Evolutionary conservation across 177 flowering plant species (phyloP), one percentile per base, ranked within the genome.

Genomic region (Vitis hybrid): DNA sequence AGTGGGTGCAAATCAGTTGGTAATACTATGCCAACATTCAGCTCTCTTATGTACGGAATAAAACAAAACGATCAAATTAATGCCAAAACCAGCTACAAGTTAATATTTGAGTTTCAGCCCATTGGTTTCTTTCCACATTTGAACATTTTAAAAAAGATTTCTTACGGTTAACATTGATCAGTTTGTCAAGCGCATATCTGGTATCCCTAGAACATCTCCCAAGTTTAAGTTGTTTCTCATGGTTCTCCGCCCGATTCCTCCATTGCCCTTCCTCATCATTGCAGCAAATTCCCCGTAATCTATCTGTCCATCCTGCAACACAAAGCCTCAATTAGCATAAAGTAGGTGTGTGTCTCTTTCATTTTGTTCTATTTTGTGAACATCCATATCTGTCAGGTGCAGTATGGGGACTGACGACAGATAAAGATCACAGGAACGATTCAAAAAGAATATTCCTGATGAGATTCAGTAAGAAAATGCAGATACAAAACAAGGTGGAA

Each of bases 181-280:
- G 60, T 56, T 70, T 51, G 8, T 64, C 64, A 22, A 49, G 21
- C 57, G 4, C 71, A 65, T 56, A 56, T 48, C 21, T 48, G 3
- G 51, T 67, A 67, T 6, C 3, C 73, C 69, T 5, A 72, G 31
- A 56, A 77, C 77, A 45, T 74, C 75, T 51, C 75, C 72, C 71
- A 76, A 49, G 31, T 76, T 79, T 31, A 79, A 62, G 1, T 55
- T 67, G 45, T 22, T 74, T 68, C 80, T 79, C 82, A 76, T 73
- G 14, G 79, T 76, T 69, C 82, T 71, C 73, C 80, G 71, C 15
- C 83, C 83, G 15, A 80, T 59, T 51, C 78, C 80, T 68, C 73
- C 79, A 51, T 72, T 74, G 60, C 78, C 83, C 51, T 80, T 80
- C 67, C 73, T 71, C 83, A 80, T 80, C 83, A 80, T 80, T 16